Evolutionary conservation across 192 early-diverging fungal species (phyloP), one percentile per base, ranked within the genome.

Genomic region (Kickxella alabastrina): DNA sequence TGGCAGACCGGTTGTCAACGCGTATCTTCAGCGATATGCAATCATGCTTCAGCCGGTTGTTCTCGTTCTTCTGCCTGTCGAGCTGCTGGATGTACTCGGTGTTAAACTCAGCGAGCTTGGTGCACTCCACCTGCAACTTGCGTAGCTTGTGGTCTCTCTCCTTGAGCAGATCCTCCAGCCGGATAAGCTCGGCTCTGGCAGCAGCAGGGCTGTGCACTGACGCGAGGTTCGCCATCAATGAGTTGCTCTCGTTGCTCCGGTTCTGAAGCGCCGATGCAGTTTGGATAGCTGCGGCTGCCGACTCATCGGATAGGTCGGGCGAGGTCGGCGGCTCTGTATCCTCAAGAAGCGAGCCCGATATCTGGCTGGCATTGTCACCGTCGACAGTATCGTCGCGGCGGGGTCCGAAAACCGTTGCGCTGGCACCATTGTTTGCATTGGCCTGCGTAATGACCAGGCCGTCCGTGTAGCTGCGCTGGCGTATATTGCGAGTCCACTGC

Each of bases 261-360:
- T 43, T 44, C 36, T n/a, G n/a, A n/a, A n/a, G n/a, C n/a, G n/a
- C n/a, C n/a, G n/a, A n/a, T n/a, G n/a, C n/a, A n/a, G n/a, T n/a
- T n/a, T n/a, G n/a, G n/a, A n/a, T n/a, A n/a, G n/a, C n/a, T n/a
- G n/a, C n/a, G n/a, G n/a, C n/a, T n/a, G n/a, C n/a, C n/a, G n/a
- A n/a, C n/a, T n/a, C n/a, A 21, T 74, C 70, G 2, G 50, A 12
- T 23, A 73, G 27, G 54, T 62, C 57, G 29, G 67, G 43, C 15
- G 69, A 73, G 24, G 64, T 41, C 4, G 69, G 64, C 0, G 70
- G 64, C 18, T 67, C 57, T 15, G 34, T 43, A 15, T 75, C 59
- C 3, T 46, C 59, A 42, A 59, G 39, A 9, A 51, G 47, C 12
- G 23, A 18, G 3, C 41, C 43, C 1, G 18, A 34, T 6, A 32